These are phyloP conservation scores for Middelhovenomyces tepae DNA, from an alignment of 805 yeast species.

Conservation along the genomic window DNA sequence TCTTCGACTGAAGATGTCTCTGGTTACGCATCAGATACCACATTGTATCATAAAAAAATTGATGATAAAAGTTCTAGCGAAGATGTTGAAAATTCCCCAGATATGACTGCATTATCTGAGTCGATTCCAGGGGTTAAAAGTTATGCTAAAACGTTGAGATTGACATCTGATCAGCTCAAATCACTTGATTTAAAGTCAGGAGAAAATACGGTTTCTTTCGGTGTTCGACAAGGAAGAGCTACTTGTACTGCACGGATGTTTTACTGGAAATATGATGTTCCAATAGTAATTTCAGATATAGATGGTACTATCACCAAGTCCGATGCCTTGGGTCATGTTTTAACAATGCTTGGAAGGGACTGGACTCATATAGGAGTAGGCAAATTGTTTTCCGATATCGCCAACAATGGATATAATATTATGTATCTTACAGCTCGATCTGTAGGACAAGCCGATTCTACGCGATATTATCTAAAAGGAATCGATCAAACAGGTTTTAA, in stretches of 20 bases:
- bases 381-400: constrained; percentile 77
- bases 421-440: constrained; percentile 91
- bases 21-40: constrained; percentile 14
- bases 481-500: constrained; percentile 67
- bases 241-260: constrained; percentile 62
- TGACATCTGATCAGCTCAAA: constrained; percentile 83
- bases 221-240: constrained; percentile 78
- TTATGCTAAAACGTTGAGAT: constrained; percentile 78
- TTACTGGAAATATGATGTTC: constrained; percentile 75
- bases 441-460: constrained; percentile 90
- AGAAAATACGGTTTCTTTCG: constrained; percentile 66
- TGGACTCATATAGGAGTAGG: constrained; percentile 99
- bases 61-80: too few relatives aligned
- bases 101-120: constrained; percentile 6
- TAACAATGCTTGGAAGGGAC: constrained; percentile 88
- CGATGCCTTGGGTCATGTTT: constrained; percentile 93
- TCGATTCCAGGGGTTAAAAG: constrained; percentile 9
- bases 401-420: constrained; percentile 81
- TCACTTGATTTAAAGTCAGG: constrained; percentile 69
- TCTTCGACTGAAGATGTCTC: background rate
- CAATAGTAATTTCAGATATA: constrained; percentile 92
- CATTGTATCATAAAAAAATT: constrained; percentile 2
- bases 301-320: constrained; percentile 98
- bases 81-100: constrained; percentile 15
- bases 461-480: constrained; percentile 72